These are phyloP conservation scores for Arthrobotrys conoides DNA, from an alignment of 2,329 filamentous ascomycete genomes.

Conservation along the genomic window DNA sequence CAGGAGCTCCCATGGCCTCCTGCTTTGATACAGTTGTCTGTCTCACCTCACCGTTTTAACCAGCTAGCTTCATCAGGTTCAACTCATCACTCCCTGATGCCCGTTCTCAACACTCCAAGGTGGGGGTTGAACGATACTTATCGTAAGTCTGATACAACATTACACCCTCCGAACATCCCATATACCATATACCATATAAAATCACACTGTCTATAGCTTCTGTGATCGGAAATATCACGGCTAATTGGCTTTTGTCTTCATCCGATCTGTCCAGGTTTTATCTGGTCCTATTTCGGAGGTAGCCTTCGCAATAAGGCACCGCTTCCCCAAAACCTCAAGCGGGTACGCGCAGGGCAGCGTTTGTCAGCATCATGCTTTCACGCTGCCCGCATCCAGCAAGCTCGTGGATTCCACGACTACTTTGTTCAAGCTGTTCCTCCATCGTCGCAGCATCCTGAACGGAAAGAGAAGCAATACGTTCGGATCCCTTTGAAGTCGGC, in stretches of 20 bases:
- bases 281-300: slow-evolving; percentile 60
- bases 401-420: slow-evolving; percentile 86
- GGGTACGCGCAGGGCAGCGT: slow-evolving; percentile 38
- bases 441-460: slow-evolving; percentile 89
- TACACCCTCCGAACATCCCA: background rate
- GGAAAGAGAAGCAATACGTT: slow-evolving; percentile 77
- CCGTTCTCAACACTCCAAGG: slow-evolving; percentile 48
- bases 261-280: slow-evolving; percentile 44
- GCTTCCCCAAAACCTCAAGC: slow-evolving; percentile 41
- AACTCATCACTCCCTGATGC: slow-evolving; percentile 41
- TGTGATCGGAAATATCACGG: slow-evolving; percentile 4
- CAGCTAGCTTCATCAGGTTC: slow-evolving; percentile 20
- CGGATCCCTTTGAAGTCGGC: slow-evolving; percentile 93
- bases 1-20: slow-evolving; percentile 22
- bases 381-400: slow-evolving; percentile 51
- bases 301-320: slow-evolving; percentile 25
- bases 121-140: slow-evolving; percentile 63
- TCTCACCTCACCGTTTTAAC: slow-evolving; percentile 31
- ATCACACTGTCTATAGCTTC: background rate
- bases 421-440: slow-evolving; percentile 96
- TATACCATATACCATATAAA: background rate
- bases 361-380: slow-evolving; percentile 50
- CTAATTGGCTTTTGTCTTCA: slow-evolving; percentile 22
- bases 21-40: slow-evolving; percentile 15
- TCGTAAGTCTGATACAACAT: slow-evolving; percentile 48